Evolutionary conservation across 1,139 yeast genomes (phyloP), one percentile per base, ranked within the genome.

Genomic region (Arxiozyma heterogenica): DNA sequence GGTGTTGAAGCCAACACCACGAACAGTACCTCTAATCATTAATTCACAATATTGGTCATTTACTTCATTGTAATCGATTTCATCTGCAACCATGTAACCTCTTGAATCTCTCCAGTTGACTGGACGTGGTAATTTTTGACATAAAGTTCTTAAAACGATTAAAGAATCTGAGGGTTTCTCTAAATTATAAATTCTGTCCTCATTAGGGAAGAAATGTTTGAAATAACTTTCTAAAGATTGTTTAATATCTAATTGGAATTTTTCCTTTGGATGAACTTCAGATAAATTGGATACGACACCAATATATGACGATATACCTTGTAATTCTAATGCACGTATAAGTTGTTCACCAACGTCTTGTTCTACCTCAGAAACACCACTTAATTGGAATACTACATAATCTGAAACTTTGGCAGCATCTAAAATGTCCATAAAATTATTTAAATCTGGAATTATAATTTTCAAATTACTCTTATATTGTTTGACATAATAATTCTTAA

Each of bases 371-470:
- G 83, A 80, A 21, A 80, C 74, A 8, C 96, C 96, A 52, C 96
- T 88, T 49, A 93, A 74, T 20, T 90, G 95, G 68, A 93, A 86
- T 1, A 94, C 73, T 1, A 90, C 94, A 67, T 82, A 89, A 71
- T 94, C 98, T 0, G 98, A 84, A 3, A 87, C 81, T 66, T 88
- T 87, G 34, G 95, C 90, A 41, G 95, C 85, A 71, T 94, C 98
- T 55, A 94, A 69, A 44, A 93, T 77, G 20, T 86, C 75, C 44
- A 88, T 70, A 54, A 90, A 78, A 65, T 85, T 80, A 50, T 75
- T 70, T 70, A 79, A 80, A 60, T 86, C 85, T 0, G 96, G 96
- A 25, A 90, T 72, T 27, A 93, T 78, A 57, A 89, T 76, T 64
- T 88, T 86, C 55, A 93, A 66, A 62, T 81, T 83, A 54, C 93